Percentiles rank a stretch among this genome's conserved stretches.
Evolutionary conservation across 2,329 filamentous ascomycete genomes (phyloP).

Genomic region (Trematosphaeria pertusa): DNA sequence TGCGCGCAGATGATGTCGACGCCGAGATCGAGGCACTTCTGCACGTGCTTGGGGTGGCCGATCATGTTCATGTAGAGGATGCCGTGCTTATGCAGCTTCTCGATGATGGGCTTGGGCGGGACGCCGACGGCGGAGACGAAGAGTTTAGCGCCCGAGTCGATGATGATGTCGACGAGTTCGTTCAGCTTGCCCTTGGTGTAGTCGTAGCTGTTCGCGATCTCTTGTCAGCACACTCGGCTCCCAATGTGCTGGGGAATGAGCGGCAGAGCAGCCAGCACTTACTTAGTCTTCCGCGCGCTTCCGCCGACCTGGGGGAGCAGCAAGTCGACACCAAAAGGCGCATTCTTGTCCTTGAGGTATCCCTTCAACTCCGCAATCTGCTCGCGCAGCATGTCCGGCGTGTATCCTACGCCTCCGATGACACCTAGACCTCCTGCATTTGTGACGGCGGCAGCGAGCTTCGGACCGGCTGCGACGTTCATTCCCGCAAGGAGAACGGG

Average conservation of each 20-base stretch:
- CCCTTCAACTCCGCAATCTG: conserved; percentile 95
- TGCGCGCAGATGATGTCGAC: conserved; percentile 98
- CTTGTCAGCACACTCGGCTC: neutral
- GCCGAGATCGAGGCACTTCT: conserved; percentile 88
- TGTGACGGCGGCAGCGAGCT: conserved; percentile 93
- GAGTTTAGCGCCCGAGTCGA: conserved; percentile 86
- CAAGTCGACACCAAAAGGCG: conserved; percentile 93
- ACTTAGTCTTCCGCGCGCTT: conserved; percentile 94
- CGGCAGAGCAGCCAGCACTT: too few species aligned
- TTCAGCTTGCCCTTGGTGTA: conserved; percentile 99
- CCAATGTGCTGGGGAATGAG: too few species aligned
- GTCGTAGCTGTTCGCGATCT: conserved; percentile 74
- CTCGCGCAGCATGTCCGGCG: conserved; percentile 94
- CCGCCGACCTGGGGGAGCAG: conserved; percentile 94
- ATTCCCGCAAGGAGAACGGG: conserved; percentile 95
- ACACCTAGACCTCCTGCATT: conserved; percentile 97
- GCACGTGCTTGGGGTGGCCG: conserved; percentile 97
- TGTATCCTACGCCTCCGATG: conserved; percentile 94
- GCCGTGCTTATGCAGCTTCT: conserved; percentile 84
- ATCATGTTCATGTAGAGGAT: conserved; percentile 99
- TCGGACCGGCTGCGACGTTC: conserved; percentile 97
- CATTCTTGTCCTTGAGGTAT: conserved; percentile 86
- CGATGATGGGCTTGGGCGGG: conserved; percentile 85
- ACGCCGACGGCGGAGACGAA: conserved; percentile 98
- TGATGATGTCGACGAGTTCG: conserved; percentile 89